A percentile compares a stretch with the other conserved stretches of the same genome.
Evolutionary conservation across 2,329 filamentous ascomycete genomes (phyloP).

Genomic region (Aspergillus latus): DNA sequence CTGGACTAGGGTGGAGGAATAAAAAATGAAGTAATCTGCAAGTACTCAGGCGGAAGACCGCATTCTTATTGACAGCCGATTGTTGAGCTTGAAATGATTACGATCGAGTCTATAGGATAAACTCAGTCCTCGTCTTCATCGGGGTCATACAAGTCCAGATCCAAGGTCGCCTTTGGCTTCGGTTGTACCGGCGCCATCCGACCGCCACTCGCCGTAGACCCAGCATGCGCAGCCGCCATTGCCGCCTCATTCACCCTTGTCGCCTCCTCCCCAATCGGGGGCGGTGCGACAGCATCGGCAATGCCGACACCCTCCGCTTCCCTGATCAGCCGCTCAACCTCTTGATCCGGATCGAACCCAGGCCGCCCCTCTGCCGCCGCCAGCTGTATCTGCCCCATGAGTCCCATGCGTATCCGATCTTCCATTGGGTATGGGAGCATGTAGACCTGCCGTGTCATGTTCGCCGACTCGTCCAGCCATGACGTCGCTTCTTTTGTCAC

Average conservation of each 20-base stretch:
- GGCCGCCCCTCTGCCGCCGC: slow-evolving; percentile 51
- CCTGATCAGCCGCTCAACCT: slow-evolving; percentile 49
- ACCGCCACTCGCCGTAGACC: slow-evolving; percentile 23
- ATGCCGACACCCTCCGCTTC: slow-evolving; percentile 56
- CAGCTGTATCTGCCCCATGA: slow-evolving; percentile 48
- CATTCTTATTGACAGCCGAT: too few species aligned
- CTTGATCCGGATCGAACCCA: slow-evolving; percentile 56
- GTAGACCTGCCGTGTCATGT: slow-evolving; percentile 40
- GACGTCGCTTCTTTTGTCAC: slow-evolving; percentile 42
- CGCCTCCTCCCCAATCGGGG: slow-evolving; percentile 34
- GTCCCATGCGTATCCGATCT: slow-evolving; percentile 45
- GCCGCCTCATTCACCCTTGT: slow-evolving; percentile 35
- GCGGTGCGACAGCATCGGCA: slow-evolving; percentile 43
- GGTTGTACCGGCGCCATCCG: slow-evolving; percentile 21
- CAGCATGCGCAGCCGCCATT: slow-evolving; percentile 35
- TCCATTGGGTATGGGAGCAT: slow-evolving; percentile 48
- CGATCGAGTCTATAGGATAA: neutral
- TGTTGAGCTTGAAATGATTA: too few species aligned
- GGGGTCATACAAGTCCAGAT: slow-evolving; percentile 47
- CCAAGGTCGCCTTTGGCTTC: slow-evolving; percentile 42
- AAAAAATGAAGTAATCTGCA: too few species aligned
- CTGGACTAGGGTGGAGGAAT: too few species aligned
- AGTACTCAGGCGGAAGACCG: too few species aligned
- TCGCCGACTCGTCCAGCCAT: slow-evolving; percentile 45
- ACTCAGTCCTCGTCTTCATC: slow-evolving; percentile 45